Evolutionary conservation across 345 rosid genomes (phyloP), one percentile per base, ranked within the genome.

Genomic region (Trapa bicornis): DNA sequence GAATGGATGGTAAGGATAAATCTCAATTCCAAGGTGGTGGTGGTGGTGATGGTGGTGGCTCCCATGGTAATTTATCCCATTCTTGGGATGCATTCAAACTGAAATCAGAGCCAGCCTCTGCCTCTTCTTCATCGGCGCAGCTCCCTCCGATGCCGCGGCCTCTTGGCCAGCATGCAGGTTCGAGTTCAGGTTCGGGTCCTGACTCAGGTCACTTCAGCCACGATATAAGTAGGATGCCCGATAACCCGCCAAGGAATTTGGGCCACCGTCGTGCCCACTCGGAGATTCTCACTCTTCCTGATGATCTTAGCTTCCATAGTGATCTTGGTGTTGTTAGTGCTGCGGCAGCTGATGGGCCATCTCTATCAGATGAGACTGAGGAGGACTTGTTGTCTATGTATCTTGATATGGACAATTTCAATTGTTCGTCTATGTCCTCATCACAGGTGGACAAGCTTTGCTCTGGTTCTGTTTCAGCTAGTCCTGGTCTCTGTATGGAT

Each of bases 191-290:
- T 56, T 45, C 80, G 33, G 72, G 72, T 71, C 70, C 89, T 32
- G 87, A 84, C 22, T 50, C 82, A 48, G 62, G 70, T 37, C 71
- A 73, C 65, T 73, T 76, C 10, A 80, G 81, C 68, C 87, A 76
- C 9, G 67, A 65, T 33, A 52, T 91, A 48, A 89, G 93, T 77
- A 84, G 85, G 74, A 87, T 94, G 97, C 77, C 87, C 1, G 97
- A 91, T 76, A 83, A 87, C 47, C 97, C 97, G 33, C 85, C 84
- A 0, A 91, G 80, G 93, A 86, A 86, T 52, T 48, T 81, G 43
- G 96, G 99, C n/a, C 99, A 94, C 29, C 92, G 99, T 33, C 86
- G 99, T 38, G 93, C 96, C 60, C 97, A 91, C 73, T 94, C 99
- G 0, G 99, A 94, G 65, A 91, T 94, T 72, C 88, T 94, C 22